phyloP scores from a whole-genome alignment of 768 basidiomycete species.

The Holtermanniella nyarrowii region DNA sequence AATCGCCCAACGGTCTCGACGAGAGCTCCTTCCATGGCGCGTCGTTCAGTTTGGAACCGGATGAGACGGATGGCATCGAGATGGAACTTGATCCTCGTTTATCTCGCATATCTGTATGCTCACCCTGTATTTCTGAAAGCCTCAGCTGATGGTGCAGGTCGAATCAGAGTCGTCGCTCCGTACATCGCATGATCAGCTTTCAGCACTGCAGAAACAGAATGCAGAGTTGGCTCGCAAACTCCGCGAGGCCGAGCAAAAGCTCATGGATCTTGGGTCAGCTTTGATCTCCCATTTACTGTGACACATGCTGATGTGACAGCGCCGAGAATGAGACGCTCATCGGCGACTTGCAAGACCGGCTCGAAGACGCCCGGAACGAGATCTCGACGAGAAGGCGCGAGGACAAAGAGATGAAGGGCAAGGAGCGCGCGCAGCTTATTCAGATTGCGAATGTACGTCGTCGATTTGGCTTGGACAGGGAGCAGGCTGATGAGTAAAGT shows the following conservation, averaged over 20 bases:
- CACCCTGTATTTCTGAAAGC: too few species aligned
- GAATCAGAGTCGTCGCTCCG: slow-evolving; percentile 58
- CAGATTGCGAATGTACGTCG: slow-evolving; percentile 23
- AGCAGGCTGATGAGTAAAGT: slow-evolving; percentile 10
- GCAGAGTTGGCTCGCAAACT: slow-evolving; percentile 64
- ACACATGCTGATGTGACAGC: slow-evolving; percentile 12
- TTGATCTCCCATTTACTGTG: not conserved
- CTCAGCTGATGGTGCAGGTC: too few species aligned
- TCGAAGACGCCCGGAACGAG: slow-evolving; percentile 72
- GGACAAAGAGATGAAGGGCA: slow-evolving; percentile 80
- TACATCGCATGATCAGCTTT: slow-evolving; percentile 58
- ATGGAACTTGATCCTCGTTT: slow-evolving; percentile 2
- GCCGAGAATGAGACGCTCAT: slow-evolving; percentile 66
- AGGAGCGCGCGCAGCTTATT: slow-evolving; percentile 52
- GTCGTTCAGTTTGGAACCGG: slow-evolving; percentile 3
- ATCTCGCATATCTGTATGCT: too few species aligned
- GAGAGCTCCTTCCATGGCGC: slow-evolving; percentile 20
- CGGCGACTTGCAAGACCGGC: slow-evolving; percentile 61
- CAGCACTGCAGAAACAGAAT: slow-evolving; percentile 63
- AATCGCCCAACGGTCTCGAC: slow-evolving; percentile 22
- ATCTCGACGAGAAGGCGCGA: slow-evolving; percentile 71
- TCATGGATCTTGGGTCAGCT: slow-evolving; percentile 46
- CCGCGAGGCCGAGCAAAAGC: slow-evolving; percentile 61
- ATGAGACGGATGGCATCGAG: slow-evolving; percentile 11
- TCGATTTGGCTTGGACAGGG: not conserved